phyloP scores from a whole-genome alignment of 2,329 filamentous ascomycete species.

The Hirsutella rhossiliensis region DNA sequence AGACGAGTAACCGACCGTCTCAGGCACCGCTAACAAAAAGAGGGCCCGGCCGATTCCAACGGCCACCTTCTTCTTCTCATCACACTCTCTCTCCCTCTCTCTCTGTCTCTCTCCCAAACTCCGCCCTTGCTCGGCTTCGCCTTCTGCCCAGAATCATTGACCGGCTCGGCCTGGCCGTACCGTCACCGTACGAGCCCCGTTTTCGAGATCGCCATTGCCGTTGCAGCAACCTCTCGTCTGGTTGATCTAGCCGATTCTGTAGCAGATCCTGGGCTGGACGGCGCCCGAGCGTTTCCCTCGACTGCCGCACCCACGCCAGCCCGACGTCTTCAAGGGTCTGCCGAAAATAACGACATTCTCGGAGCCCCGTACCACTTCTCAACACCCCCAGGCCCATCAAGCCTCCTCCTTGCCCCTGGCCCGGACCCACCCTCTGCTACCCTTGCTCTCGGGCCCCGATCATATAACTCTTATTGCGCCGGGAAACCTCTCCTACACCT shows the following conservation, averaged over 20 bases:
- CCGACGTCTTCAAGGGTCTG: neutral
- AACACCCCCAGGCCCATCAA: constrained; percentile 3
- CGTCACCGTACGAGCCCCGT: neutral
- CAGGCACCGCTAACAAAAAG: too few species aligned
- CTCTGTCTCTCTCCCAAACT: neutral
- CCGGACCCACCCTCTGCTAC: constrained; percentile 5
- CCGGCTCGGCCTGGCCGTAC: neutral
- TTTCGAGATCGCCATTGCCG: constrained; percentile 7
- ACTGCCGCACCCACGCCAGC: constrained; percentile 3
- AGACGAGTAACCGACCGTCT: too few species aligned
- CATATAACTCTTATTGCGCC: constrained; percentile 3
- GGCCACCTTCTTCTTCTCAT: neutral
- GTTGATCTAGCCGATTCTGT: constrained; percentile 9
- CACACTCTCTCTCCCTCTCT: neutral
- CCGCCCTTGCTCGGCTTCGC: neutral
- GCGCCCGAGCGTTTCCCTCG: constrained; percentile 8
- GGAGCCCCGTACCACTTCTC: constrained; percentile 5
- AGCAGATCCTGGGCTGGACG: constrained; percentile 6
- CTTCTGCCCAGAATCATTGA: neutral
- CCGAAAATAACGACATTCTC: constrained; percentile 5
- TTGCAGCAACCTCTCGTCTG: constrained; percentile 5
- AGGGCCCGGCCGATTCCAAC: too few species aligned
- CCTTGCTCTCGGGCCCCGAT: constrained; percentile 6
- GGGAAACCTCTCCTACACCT: constrained; percentile 1
- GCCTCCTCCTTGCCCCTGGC: constrained; percentile 4